These are phyloP conservation scores for Eucalyptus rudis DNA, from an alignment of 345 rosid genomes.

Conservation along the genomic window DNA sequence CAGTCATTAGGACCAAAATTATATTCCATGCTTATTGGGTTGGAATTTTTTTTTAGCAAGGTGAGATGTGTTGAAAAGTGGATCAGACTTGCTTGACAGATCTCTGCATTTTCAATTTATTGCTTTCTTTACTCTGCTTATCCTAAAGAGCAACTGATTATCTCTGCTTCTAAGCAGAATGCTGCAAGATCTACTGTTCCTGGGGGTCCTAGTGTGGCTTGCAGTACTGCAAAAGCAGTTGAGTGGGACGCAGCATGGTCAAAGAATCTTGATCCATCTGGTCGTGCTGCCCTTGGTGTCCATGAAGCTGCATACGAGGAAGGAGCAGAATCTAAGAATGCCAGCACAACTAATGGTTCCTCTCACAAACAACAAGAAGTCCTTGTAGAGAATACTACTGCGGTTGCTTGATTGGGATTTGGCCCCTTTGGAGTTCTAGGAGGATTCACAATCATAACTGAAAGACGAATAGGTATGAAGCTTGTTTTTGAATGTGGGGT, in stretches of 20 bases:
- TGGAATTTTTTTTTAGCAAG: not conserved
- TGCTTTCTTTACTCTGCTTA: not conserved
- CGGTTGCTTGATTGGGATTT: not conserved
- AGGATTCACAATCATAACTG: not conserved
- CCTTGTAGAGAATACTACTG: not conserved
- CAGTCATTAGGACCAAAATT: not conserved
- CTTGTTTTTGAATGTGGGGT: not conserved
- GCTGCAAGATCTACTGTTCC: constrained; percentile 84
- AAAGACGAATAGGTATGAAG: not conserved
- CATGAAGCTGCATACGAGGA: constrained; percentile 69
- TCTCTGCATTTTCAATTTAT: not conserved
- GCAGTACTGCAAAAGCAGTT: constrained; percentile 88
- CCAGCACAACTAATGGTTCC: not conserved
- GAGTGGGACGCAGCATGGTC: constrained; percentile 95
- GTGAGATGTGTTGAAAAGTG: not conserved
- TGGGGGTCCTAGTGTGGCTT: constrained; percentile 87
- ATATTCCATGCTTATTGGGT: not conserved
- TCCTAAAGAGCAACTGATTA: not conserved
- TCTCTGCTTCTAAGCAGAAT: constrained; percentile 27
- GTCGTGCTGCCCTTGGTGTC: constrained; percentile 93
- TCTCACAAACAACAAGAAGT: not conserved
- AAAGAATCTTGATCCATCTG: constrained; percentile 86
- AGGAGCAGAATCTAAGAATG: not conserved
- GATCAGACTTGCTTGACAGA: not conserved
- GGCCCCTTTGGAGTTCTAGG: not conserved